Evolutionary conservation across 2,329 filamentous ascomycete species (phyloP), one percentile per base, ranked within the genome.

Genomic region (Pseudogymnoascus sp.): DNA sequence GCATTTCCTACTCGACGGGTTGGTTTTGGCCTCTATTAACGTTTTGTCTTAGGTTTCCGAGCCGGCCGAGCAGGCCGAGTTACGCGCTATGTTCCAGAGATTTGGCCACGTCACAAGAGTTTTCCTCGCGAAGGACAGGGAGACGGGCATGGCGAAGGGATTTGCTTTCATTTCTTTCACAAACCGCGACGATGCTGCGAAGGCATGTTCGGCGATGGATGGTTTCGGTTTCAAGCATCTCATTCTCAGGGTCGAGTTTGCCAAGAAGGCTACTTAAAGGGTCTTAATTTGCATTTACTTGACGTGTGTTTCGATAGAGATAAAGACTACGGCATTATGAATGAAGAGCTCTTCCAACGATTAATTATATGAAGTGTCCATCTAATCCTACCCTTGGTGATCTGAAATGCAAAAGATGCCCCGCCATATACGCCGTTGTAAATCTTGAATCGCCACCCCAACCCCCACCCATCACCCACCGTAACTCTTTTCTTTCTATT

Each of bases 111-210:
- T 99, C 74, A 97, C 93, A 63, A 88, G 95, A 77, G 95, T 99
- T 60, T 99, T 99, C 83, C 79, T 99, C 72, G 95, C 95, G 72
- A 97, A 97, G 84, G 95, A 99, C 80, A 84, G 95, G 75, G 95
- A 99, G 72, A 99, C 95, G 41, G 91, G 92, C 65, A 81, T 93
- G 75, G 95, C 95, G 71, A 99, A 99, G 86, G 95, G 95, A 66
- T 99, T 99, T 76, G 96, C 96, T 25, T 99, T 99, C 77, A 96
- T 99, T 82, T 96, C 91, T 77, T 99, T 95, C 74, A 90, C 89
- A 65, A 95, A 99, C 76, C 83, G 95, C 70, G 78, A 82, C 69
- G 95, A 99, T 77, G 95, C 95, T 69, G 90, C 90, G 70, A 90
- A 89, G 80, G 95, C 95, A 41, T 96, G 91, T 80, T 88, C 89